phyloP scores from a whole-genome alignment of 169 alveolate genomes.

The Plasmodium yoelii region DNA sequence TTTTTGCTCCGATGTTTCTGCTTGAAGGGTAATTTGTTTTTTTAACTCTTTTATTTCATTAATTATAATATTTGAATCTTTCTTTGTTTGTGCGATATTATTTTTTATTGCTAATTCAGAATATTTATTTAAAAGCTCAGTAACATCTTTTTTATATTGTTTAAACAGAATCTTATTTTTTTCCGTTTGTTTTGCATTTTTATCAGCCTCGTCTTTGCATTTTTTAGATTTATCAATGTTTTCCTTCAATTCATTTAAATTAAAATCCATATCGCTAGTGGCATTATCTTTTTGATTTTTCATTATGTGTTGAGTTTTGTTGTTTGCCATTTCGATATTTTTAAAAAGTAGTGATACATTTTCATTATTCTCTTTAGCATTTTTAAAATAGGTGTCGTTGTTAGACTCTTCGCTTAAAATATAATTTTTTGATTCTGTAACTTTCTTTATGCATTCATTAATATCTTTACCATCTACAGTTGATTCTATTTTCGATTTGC shows the following conservation, averaged over 20 bases:
- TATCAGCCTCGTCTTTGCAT: background rate
- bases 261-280: background rate
- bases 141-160: background rate
- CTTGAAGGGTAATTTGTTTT: background rate
- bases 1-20: background rate
- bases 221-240: background rate
- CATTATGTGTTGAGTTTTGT: background rate
- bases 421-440: no score
- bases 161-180: background rate
- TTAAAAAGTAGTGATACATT: background rate
- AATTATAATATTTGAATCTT: background rate
- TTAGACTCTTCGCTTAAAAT: no score
- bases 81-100: background rate
- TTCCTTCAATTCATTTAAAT: background rate
- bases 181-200: background rate
- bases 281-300: background rate
- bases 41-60: background rate
- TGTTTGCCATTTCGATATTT: conserved; percentile 5
- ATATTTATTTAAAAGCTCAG: background rate
- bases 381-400: no score
- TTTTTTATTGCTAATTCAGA: conserved; percentile 5
- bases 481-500: no score
- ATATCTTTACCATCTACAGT: no score
- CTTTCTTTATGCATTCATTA: no score
- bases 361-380: conserved; percentile 10